phyloP scores from a whole-genome alignment of 192 early-diverging fungal genomes.

The Cetraspora pellucida region DNA sequence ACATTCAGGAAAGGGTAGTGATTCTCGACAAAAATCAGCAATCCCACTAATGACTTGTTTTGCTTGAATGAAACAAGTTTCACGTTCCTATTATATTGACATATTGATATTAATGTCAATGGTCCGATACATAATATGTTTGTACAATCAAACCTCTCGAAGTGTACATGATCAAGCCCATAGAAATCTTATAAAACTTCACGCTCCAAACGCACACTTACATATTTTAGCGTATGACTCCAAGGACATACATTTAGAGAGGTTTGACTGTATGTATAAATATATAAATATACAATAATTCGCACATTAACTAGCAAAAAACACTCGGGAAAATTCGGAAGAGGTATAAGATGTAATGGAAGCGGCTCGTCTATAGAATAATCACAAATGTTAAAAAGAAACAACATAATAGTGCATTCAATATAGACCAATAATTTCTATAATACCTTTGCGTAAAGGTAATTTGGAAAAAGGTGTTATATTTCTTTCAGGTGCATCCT shows the following conservation, averaged over 20 bases:
- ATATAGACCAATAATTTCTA: background rate
- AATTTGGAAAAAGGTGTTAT: background rate
- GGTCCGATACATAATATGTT: no score
- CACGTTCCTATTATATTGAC: background rate
- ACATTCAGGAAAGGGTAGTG: background rate
- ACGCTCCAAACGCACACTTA: no score
- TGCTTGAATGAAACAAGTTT: conserved; percentile 1
- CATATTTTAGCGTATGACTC: no score
- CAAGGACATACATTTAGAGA: no score
- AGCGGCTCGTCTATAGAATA: conserved; percentile 2
- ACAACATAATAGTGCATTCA: background rate
- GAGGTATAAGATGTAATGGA: conserved; percentile 12
- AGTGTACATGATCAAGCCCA: no score
- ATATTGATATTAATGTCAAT: background rate
- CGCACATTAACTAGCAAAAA: conserved; percentile 8
- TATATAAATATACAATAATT: no score
- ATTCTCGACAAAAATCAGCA: conserved; percentile 1
- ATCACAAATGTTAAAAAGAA: background rate
- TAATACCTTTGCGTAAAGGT: background rate
- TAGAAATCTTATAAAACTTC: no score
- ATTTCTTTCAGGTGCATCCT: background rate
- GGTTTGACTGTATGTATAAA: no score
- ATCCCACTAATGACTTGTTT: background rate
- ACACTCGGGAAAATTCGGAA: conserved; percentile 24
- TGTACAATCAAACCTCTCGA: no score